Evolutionary conservation across 768 basidiomycete species (phyloP).

Genomic region (Tulasnella sp.): DNA sequence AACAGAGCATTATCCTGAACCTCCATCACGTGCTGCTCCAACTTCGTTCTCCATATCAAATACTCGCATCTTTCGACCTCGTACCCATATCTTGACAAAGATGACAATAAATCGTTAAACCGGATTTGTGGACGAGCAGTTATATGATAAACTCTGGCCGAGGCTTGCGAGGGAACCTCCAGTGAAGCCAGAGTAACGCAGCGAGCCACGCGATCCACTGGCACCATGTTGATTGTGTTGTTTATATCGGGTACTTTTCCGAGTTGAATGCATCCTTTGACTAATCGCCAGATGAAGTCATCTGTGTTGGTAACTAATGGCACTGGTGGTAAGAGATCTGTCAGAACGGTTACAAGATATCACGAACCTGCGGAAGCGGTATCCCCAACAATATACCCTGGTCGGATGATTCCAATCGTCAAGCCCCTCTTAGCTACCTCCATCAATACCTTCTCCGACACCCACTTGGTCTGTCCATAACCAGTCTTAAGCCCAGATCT

Average conservation of each 20-base stretch:
- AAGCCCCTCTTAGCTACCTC: slow-evolving; percentile 84
- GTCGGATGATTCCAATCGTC: slow-evolving; percentile 73
- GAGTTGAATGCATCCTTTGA: slow-evolving; percentile 98
- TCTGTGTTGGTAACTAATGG: slow-evolving; percentile 88
- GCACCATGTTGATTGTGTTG: slow-evolving; percentile 96
- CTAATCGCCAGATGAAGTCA: slow-evolving; percentile 95
- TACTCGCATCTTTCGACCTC: slow-evolving; percentile 70
- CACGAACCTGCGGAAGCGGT: slow-evolving; percentile 67
- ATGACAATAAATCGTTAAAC: slow-evolving; percentile 73
- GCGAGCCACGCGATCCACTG: slow-evolving; percentile 88
- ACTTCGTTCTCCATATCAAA: slow-evolving; percentile 74
- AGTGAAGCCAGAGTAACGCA: slow-evolving; percentile 64
- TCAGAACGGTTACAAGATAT: neutral
- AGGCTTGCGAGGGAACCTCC: slow-evolving; percentile 33
- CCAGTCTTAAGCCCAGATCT: slow-evolving; percentile 64
- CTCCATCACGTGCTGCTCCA: slow-evolving; percentile 92
- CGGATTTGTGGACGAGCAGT: slow-evolving; percentile 77
- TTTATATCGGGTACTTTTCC: slow-evolving; percentile 94
- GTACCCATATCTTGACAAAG: slow-evolving; percentile 71
- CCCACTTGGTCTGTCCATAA: slow-evolving; percentile 98
- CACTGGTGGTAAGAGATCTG: neutral
- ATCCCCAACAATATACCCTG: slow-evolving; percentile 94
- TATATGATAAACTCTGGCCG: slow-evolving; percentile 44
- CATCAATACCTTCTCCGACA: slow-evolving; percentile 85
- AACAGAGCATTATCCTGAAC: slow-evolving; percentile 93